Base-by-base conservation (phyloP, 495 filamentous ascomycete genomes). In the Aspergillus mulundensis region DNA sequence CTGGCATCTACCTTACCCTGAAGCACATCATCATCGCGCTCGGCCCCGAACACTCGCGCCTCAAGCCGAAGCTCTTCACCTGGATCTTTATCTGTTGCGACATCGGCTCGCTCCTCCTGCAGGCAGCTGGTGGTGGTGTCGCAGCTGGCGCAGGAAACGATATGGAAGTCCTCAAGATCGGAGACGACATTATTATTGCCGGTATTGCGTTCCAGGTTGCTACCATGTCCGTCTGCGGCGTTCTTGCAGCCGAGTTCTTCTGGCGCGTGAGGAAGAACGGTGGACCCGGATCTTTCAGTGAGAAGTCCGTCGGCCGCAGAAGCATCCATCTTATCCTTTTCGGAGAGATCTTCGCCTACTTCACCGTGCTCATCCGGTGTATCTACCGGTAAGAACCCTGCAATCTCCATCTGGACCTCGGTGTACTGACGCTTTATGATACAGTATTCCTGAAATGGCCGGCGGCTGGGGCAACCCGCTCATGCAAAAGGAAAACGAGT, bases 121-220 rank as follows among this genome's bases (percentile, higher is more conserved):
- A 60, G 41, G 58, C 58, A 0, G 58, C 53, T 2, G 58, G 58
- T 18, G 58, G 58, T 8, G 58, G 58, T 43, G 58, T 60, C 25
- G 58, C 58, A 0, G 68, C 70, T 1, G 66, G 64, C 1, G 70
- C 70, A 24, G 66, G 63, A 0, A 63, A 66, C 5, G 50, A 70
- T 18, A 24, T 49, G 36, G 24, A 42, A 0, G 32, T 60, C 2
- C 53, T 60, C 11, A 49, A 56, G 36, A 42, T 43, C 14, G 58
- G 58, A 0, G 84, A 88, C 67, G 65, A 86, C 60, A 80, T 86
- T 52, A 88, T 88, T 62, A 84, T 91, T 46, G 79, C 85, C 10
- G 87, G 87, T 63, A 87, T 91, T 57, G 74, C 81, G 7, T 81
- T 85, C 67, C 87, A 91, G 76, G 86, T 86, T 30, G 75, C 72